Percentiles rank a stretch among this genome's conserved stretches.
phyloP scores from a whole-genome alignment of 306 rosid species.

The Quercus alba region DNA sequence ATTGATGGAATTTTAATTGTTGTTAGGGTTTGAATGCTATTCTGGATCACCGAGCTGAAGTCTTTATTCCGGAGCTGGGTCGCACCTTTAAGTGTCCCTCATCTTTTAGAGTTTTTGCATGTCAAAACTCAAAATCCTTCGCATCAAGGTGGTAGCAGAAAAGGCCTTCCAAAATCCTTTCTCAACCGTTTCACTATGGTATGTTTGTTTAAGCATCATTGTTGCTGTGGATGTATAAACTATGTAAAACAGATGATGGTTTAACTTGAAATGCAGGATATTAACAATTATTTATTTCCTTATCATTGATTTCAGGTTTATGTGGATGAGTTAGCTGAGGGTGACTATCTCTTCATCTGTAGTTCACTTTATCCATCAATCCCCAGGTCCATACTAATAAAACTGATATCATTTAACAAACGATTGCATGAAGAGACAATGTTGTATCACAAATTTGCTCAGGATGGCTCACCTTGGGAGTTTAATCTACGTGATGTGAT shows the following conservation, averaged over 20 bases:
- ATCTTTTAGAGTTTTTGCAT: slow-evolving; percentile 89
- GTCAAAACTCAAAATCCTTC: slow-evolving; percentile 99
- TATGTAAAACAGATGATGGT: not conserved
- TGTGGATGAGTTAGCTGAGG: slow-evolving; percentile 79
- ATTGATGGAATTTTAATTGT: slow-evolving; percentile 10
- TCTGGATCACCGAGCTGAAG: slow-evolving; percentile 97
- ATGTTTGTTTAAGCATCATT: slow-evolving; percentile 6
- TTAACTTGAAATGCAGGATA: not conserved
- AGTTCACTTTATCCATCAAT: slow-evolving; percentile 65
- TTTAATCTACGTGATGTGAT: slow-evolving; percentile 91
- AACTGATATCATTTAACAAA: slow-evolving; percentile 65
- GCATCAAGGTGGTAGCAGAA: slow-evolving; percentile 90
- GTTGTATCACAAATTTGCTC: slow-evolving; percentile 68
- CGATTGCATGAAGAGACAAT: slow-evolving; percentile 76
- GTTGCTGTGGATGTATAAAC: not conserved
- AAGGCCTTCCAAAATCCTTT: slow-evolving; percentile 92
- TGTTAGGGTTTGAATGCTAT: slow-evolving; percentile 93
- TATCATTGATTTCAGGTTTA: slow-evolving; percentile 65
- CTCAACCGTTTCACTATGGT: slow-evolving; percentile 95
- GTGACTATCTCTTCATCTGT: slow-evolving; percentile 77
- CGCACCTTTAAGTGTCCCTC: slow-evolving; percentile 76
- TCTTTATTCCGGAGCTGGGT: slow-evolving; percentile 88
- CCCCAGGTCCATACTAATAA: slow-evolving; percentile 49
- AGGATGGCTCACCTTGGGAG: slow-evolving; percentile 95
- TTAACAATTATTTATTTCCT: slow-evolving; percentile 4